Evolutionary conservation across 495 filamentous ascomycete genomes (phyloP).

Genomic region (Podospora conica): DNA sequence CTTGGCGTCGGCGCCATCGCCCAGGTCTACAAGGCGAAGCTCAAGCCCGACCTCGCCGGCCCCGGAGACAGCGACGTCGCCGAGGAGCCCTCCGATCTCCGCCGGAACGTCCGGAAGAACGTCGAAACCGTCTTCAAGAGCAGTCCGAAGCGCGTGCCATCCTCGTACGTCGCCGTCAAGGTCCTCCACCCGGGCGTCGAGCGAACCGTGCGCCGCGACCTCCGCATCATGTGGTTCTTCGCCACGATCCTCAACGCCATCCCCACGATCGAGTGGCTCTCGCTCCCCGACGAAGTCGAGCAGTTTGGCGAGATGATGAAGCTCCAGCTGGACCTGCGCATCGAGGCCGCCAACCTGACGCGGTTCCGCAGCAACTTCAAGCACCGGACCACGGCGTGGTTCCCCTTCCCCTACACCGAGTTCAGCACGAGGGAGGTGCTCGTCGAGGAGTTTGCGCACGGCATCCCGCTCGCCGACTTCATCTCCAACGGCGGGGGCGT

Average conservation of each 20-base stretch:
- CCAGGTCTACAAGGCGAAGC: slow-evolving; percentile 93
- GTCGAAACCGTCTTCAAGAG: slow-evolving; percentile 83
- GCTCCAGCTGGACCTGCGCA: slow-evolving; percentile 88
- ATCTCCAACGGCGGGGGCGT: slow-evolving; percentile 84
- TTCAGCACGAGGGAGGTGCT: slow-evolving; percentile 89
- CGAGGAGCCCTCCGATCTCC: slow-evolving; percentile 48
- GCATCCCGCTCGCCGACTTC: slow-evolving; percentile 86
- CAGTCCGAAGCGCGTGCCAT: slow-evolving; percentile 77
- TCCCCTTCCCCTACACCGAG: slow-evolving; percentile 86
- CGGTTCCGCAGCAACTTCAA: slow-evolving; percentile 90
- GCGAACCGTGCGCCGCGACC: slow-evolving; percentile 76
- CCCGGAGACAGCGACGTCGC: slow-evolving; percentile 54
- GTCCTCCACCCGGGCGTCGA: slow-evolving; percentile 92
- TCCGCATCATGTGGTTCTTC: slow-evolving; percentile 92
- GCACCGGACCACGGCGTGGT: slow-evolving; percentile 84
- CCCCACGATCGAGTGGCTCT: slow-evolving; percentile 96
- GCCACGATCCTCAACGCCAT: slow-evolving; percentile 77
- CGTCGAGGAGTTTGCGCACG: slow-evolving; percentile 92
- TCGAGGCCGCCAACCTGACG: slow-evolving; percentile 84
- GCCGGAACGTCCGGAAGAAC: slow-evolving; percentile 66
- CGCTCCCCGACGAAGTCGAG: slow-evolving; percentile 85
- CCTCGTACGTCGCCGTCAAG: slow-evolving; percentile 91
- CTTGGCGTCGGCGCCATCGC: slow-evolving; percentile 95
- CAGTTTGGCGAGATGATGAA: slow-evolving; percentile 99
- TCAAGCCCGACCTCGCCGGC: slow-evolving; percentile 70